phyloP scores from a whole-genome alignment of 768 basidiomycete genomes.

The Amanita exitialis region DNA sequence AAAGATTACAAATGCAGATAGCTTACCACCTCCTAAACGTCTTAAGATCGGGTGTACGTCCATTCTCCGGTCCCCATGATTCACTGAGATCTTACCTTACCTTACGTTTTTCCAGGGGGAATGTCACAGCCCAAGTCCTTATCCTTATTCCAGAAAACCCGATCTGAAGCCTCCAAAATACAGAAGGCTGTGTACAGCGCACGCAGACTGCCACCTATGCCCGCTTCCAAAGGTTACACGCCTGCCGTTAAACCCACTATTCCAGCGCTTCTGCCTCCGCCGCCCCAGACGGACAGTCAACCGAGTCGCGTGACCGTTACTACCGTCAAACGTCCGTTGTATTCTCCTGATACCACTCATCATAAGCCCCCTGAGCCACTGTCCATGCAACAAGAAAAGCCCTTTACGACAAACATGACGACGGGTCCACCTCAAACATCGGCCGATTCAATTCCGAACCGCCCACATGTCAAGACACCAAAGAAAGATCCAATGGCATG shows the following conservation, averaged over 20 bases:
- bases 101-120: neutral
- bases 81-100: neutral
- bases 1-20: constrained; percentile 67
- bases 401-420: constrained; percentile 8
- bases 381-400: constrained; percentile 8
- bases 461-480: constrained; percentile 25
- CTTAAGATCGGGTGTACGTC: constrained; percentile 23
- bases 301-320: constrained; percentile 41
- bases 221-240: constrained; percentile 31
- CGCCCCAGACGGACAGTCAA: constrained; percentile 19
- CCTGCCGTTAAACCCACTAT: constrained; percentile 26
- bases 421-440: constrained; percentile 8
- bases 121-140: constrained; percentile 49
- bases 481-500: constrained; percentile 58
- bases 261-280: constrained; percentile 23
- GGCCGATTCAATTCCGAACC: constrained; percentile 18
- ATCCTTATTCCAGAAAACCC: constrained; percentile 69
- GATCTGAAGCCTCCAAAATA: constrained; percentile 56
- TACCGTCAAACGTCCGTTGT: constrained; percentile 30
- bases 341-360: constrained; percentile 9
- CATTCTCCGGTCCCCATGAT: neutral
- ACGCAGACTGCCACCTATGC: constrained; percentile 46
- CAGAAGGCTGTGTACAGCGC: constrained; percentile 50
- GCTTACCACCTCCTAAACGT: constrained; percentile 57
- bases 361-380: neutral